Base-by-base conservation (phyloP, 805 yeast genomes). In the Metschnikowia vanudenii region DNA sequence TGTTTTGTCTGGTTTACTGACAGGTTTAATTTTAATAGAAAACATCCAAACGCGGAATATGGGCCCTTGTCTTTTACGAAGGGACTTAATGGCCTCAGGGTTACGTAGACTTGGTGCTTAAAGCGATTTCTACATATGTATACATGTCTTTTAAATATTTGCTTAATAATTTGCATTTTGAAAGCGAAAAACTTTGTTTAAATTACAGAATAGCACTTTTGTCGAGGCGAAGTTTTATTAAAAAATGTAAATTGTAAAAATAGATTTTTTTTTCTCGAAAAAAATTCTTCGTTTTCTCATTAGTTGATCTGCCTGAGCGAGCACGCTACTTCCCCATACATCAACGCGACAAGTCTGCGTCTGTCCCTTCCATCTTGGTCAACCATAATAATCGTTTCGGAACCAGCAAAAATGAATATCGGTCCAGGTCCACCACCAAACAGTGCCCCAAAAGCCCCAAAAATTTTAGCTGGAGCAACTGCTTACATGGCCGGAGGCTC, bases 401-500 rank as follows among this genome's bases (percentile, higher is more conserved):
- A 9, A 14, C n/a, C 20, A 18, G 13, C 41, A 43, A 33, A 26
- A 36, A 52, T 52, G 54, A 52, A 45, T 33, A 46, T 46, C 19
- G 55, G 55, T 41, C 17, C 50, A 9, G 44, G 41, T 11, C 35
- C 26, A 10, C 28, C 54, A n/a, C 54, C 50, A 28, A 11, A 36
- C 2, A 43, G 34, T 10, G 30, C 26, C 7, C 16, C 46, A 4
- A 44, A 47, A 22, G 43, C 49, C 35, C 19, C 39, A 14, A 47
- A 42, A 7, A 33, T 47, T 6, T 34, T 49, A 4, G 46, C 45
- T n/a, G 53, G 51, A 13, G 39, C 56, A 13, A 31, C 55, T 17
- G 51, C 54, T 10, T 50, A 41, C 38, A 32, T 46, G 29, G 49
- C 45, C 4, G 53, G 39, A 29, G 55, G 54, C 11, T 35, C 61